These are phyloP conservation scores for Ashbya aceris DNA, from an alignment of 1,139 yeast species.

Conservation along the genomic window DNA sequence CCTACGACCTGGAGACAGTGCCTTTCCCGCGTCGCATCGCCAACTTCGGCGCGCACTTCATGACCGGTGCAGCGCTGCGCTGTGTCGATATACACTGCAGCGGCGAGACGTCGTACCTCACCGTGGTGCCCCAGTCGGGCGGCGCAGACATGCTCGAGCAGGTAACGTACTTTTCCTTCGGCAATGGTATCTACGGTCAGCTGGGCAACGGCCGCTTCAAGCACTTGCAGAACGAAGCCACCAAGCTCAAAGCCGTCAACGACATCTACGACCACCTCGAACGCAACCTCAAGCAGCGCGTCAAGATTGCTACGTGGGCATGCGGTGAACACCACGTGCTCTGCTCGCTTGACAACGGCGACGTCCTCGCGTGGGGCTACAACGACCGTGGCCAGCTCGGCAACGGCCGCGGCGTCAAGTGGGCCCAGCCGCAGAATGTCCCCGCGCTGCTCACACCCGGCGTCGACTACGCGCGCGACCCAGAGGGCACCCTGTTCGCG, in stretches of 20 bases:
- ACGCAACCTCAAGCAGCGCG: slow-evolving; percentile 21
- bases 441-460: slow-evolving; percentile 54
- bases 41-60: slow-evolving; percentile 32
- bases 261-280: slow-evolving; percentile 33
- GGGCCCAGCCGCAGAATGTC: slow-evolving; percentile 44
- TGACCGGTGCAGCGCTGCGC: slow-evolving; percentile 33
- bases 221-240: slow-evolving; percentile 66
- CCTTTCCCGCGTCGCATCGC: slow-evolving; percentile 59
- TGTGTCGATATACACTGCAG: slow-evolving; percentile 55
- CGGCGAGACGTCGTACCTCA: slow-evolving; percentile 55
- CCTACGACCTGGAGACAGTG: slow-evolving; percentile 53
- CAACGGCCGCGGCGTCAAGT: slow-evolving; percentile 60
- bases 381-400: slow-evolving; percentile 80
- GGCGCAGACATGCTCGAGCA: slow-evolving; percentile 14
- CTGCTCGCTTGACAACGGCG: slow-evolving; percentile 51
- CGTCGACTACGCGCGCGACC: slow-evolving; percentile 8
- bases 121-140: slow-evolving; percentile 28
- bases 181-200: slow-evolving; percentile 84
- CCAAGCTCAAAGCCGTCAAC: slow-evolving; percentile 44
- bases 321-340: slow-evolving; percentile 61
- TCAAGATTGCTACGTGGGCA: slow-evolving; percentile 44
- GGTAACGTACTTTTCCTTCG: slow-evolving; percentile 49
- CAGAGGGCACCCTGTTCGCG: slow-evolving; percentile 23
- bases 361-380: slow-evolving; percentile 74
- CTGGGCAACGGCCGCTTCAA: slow-evolving; percentile 68